Base-by-base conservation (phyloP, 1,284 basidiomycete genomes). In the Fomitopsis schrenkii region DNA sequence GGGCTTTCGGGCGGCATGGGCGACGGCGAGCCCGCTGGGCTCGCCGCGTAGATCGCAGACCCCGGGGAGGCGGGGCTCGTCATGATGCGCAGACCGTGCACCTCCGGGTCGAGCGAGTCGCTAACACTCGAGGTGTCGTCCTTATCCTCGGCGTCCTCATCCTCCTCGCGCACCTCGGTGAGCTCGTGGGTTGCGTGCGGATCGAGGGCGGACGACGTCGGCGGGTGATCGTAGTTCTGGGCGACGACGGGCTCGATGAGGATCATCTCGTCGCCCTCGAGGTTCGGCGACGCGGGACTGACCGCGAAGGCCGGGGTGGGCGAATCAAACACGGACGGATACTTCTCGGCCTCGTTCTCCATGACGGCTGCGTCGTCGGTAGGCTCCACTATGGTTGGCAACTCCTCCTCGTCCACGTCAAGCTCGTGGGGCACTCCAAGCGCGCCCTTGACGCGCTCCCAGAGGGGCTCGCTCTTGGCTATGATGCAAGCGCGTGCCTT, bases 361-460 rank as follows among this genome's bases (percentile, higher is more conserved):
- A 46, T 3, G 3, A 10, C 33, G 50, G 36, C 35, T 3, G 44
- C 28, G 30, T 33, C 33, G 19, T 33, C n/a, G 2, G 6, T 26
- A 22, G 61, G 36, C 19, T 55, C 60, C 26, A 54, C n/a, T 7
- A 52, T 44, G 8, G 48, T 14, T 19, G 63, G 60, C 5, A 56
- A 56, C 15, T 74, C 73, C 12, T 83, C 79, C 38, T 77, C 78
- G 54, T 84, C 83, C 30, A 81, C 68, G 65, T 92, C 90, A 9
- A 93, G 77, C 67, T 93, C 90, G 0, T 86, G 86, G 2, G 90
- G 91, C 0, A 91, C 84, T 10, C 91, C 91, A 1, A 93, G 75
- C 0, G 88, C 89, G 38, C 86, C 88, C 71, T 92, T 92, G 69
- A 93, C 77, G 57, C 90, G 82, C 72, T 93, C 91, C 90, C 90